Conservation (phyloP, 257 asterid species). For the Oldenlandia corymbosa region DNA sequence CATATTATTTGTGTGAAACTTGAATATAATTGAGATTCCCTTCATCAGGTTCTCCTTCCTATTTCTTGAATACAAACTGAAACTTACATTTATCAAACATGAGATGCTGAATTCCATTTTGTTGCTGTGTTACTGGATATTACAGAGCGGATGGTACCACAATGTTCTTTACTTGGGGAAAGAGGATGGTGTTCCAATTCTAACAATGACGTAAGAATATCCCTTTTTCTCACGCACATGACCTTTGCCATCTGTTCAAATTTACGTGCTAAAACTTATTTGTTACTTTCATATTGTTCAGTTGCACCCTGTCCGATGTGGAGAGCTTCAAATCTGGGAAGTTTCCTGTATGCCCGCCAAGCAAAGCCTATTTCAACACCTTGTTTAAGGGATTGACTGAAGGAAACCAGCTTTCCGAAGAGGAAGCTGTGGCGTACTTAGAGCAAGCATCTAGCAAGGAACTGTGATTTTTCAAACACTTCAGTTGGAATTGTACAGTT, state of each 20-base stretch:
- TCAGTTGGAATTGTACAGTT: conserved; percentile 1
- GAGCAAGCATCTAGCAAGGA: conserved; percentile 52
- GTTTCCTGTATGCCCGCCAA: conserved; percentile 45
- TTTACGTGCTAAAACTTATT: background rate
- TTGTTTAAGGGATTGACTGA: conserved; percentile 74
- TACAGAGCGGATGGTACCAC: conserved; percentile 82
- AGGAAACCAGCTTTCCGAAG: conserved; percentile 69
- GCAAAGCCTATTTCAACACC: conserved; percentile 53
- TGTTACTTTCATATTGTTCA: conserved; percentile 22
- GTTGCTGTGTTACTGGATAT: conserved; percentile 13
- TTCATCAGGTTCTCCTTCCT: background rate
- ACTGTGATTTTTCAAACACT: conserved; percentile 29
- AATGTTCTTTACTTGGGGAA: conserved; percentile 74
- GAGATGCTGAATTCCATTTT: background rate
- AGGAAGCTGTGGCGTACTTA: conserved; percentile 68
- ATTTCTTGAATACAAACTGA: background rate
- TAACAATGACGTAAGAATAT: conserved; percentile 81
- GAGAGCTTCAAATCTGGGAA: conserved; percentile 56
- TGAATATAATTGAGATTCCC: background rate
- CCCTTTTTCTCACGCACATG: background rate
- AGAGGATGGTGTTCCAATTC: conserved; percentile 61
- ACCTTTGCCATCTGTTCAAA: background rate
- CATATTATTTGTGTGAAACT: background rate
- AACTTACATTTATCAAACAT: background rate
- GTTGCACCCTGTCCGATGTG: conserved; percentile 58